A percentile compares a stretch with the other conserved stretches of the same genome.
These are phyloP conservation scores for Xylaria sp. DNA, from an alignment of 2,329 filamentous ascomycete species.

Conservation along the genomic window DNA sequence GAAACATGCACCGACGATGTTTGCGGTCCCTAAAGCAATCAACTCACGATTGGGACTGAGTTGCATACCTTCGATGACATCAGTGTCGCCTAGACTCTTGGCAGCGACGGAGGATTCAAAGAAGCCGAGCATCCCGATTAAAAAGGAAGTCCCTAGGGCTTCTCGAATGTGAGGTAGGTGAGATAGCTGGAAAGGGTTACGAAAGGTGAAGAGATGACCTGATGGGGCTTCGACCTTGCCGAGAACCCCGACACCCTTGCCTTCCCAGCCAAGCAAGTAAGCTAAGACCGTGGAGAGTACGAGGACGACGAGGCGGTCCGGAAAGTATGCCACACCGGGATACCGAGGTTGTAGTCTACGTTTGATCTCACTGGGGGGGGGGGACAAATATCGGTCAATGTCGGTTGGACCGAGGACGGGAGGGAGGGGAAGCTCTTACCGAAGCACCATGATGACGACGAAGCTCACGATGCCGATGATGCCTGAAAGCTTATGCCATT, in stretches of 20 bases:
- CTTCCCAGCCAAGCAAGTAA: constrained; percentile 81
- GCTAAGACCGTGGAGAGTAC: constrained; percentile 84
- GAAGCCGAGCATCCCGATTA: constrained; percentile 96
- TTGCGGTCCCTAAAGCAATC: constrained; percentile 89
- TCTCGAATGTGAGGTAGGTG: constrained; percentile 86
- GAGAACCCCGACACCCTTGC: constrained; percentile 82
- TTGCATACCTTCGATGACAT: constrained; percentile 80
- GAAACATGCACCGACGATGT: constrained; percentile 91
- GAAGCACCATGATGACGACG: constrained; percentile 87
- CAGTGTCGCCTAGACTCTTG: constrained; percentile 80
- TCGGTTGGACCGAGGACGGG: background rate
- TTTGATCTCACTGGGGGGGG: constrained; percentile 76
- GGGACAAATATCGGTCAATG: constrained; percentile 27
- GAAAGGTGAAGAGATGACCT: constrained; percentile 80
- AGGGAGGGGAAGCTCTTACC: constrained; percentile 61
- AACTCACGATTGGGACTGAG: constrained; percentile 93
- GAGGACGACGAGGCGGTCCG: constrained; percentile 91
- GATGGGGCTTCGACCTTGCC: constrained; percentile 81
- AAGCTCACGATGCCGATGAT: constrained; percentile 84
- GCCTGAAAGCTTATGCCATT: constrained; percentile 79
- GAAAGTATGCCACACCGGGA: constrained; percentile 85
- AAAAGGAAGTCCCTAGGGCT: constrained; percentile 88
- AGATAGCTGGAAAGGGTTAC: constrained; percentile 82
- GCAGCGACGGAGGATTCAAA: constrained; percentile 98
- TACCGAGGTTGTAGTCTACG: constrained; percentile 81